These are phyloP conservation scores for Alternaria tenuissima DNA, from an alignment of 2,329 filamentous ascomycete species.

Conservation along the genomic window DNA sequence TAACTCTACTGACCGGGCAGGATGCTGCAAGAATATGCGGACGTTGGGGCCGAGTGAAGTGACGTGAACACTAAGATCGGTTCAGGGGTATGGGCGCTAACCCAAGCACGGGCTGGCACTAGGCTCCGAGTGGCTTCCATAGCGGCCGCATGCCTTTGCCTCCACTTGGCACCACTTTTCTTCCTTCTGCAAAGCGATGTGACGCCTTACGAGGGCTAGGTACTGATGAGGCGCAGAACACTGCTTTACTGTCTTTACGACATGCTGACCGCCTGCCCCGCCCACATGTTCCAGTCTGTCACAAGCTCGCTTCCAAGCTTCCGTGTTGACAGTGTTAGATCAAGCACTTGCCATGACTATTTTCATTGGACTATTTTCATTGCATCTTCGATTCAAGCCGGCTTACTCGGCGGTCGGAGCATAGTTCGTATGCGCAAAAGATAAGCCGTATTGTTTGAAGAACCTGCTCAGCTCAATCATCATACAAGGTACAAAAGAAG, in stretches of 20 bases:
- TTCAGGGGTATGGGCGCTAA: conserved; percentile 20
- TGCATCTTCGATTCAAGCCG: conserved; percentile 6
- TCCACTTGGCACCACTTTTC: conserved; percentile 13
- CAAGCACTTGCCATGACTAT: conserved; percentile 26
- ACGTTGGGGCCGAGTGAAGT: conserved; percentile 23
- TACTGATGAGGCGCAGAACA: conserved; percentile 22
- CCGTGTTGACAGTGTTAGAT: conserved; percentile 16
- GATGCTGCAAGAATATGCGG: conserved; percentile 20
- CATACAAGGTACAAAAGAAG: conserved; percentile 32
- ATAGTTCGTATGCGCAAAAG: conserved; percentile 10
- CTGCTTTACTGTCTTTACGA: conserved; percentile 16
- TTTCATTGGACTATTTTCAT: conserved; percentile 33
- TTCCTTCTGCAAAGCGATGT: conserved; percentile 5
- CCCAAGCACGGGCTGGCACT: conserved; percentile 11
- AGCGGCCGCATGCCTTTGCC: conserved; percentile 21
- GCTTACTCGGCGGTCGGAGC: conserved; percentile 11
- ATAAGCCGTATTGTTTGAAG: conserved; percentile 18
- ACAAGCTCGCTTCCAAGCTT: conserved; percentile 29
- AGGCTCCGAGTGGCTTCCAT: conserved; percentile 26
- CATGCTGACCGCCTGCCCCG: conserved; percentile 26
- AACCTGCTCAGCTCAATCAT: conserved; percentile 14
- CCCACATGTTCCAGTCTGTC: conserved; percentile 21
- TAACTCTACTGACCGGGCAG: neutral
- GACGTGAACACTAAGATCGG: conserved; percentile 27
- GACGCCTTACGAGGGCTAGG: neutral